Percentiles rank a stretch among this genome's conserved stretches.
These are phyloP conservation scores for Areca catechu DNA, from an alignment of 176 grass and related monocot species.

Conservation along the genomic window DNA sequence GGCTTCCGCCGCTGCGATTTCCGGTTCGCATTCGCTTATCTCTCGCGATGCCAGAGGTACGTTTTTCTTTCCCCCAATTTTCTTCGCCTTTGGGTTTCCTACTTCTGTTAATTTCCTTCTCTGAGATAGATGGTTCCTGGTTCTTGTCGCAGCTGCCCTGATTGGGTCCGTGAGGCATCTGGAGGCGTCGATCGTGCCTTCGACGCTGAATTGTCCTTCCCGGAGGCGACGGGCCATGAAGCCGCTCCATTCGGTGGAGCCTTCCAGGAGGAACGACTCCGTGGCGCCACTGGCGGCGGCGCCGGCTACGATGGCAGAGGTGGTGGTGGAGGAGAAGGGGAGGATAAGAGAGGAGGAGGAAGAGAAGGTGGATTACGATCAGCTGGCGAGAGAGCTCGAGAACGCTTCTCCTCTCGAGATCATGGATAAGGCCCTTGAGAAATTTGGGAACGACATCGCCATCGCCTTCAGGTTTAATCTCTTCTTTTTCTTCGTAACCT, in stretches of 20 bases:
- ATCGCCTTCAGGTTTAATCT: conserved; percentile 80
- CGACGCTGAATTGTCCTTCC: background rate
- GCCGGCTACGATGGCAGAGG: conserved; percentile 14
- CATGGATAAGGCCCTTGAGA: conserved; percentile 84
- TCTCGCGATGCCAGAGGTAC: conserved; percentile 63
- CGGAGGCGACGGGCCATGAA: conserved; percentile 32
- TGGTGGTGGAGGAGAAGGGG: conserved; percentile 13
- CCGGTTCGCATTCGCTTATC: conserved; percentile 33
- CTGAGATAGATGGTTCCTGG: background rate
- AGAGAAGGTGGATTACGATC: conserved; percentile 47
- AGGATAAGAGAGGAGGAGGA: background rate
- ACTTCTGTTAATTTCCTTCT: background rate
- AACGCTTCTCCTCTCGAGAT: conserved; percentile 76
- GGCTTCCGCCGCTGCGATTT: conserved; percentile 52
- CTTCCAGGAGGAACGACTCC: conserved; percentile 31
- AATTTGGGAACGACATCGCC: conserved; percentile 78
- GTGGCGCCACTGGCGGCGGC: conserved; percentile 31
- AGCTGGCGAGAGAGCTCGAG: conserved; percentile 49
- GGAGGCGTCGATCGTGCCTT: conserved; percentile 21
- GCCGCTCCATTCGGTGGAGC: conserved; percentile 52
- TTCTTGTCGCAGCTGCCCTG: conserved; percentile 22
- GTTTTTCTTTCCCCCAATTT: background rate
- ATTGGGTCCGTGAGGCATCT: conserved; percentile 41
- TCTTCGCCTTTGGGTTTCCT: background rate
- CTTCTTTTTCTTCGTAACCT: no score